Conservation (phyloP, 1,284 basidiomycete genomes). For the Pyrrhoderma noxium region DNA sequence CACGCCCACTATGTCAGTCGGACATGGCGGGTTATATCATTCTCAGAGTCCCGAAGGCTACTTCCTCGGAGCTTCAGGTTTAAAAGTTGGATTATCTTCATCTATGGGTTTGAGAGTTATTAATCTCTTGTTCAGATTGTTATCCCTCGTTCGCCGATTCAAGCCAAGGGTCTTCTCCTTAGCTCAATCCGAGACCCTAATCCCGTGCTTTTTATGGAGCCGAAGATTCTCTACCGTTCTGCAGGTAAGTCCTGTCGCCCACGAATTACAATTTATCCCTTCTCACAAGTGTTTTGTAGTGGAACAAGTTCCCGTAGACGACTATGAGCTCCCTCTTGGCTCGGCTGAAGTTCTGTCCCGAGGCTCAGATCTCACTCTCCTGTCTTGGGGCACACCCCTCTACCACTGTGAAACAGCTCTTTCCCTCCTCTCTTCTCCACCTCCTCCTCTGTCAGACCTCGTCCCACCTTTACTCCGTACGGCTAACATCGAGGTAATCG, state of each 20-base stretch:
- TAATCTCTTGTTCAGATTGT: constrained; percentile 50
- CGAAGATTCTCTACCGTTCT: constrained; percentile 84
- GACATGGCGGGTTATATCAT: constrained; percentile 91
- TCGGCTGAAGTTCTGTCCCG: constrained; percentile 67
- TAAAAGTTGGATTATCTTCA: constrained; percentile 56
- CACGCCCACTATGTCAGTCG: constrained; percentile 85
- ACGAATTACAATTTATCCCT: background rate
- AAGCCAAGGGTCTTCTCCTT: constrained; percentile 88
- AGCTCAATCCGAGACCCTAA: constrained; percentile 86
- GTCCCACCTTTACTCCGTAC: constrained; percentile 63
- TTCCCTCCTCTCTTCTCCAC: constrained; percentile 60
- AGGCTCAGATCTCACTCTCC: constrained; percentile 80
- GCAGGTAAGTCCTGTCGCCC: constrained; percentile 41
- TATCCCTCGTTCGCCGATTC: constrained; percentile 87
- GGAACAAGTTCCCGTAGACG: constrained; percentile 88
- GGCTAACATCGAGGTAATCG: constrained; percentile 83
- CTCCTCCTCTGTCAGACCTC: constrained; percentile 55
- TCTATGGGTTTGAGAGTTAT: background rate
- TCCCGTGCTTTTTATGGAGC: constrained; percentile 92
- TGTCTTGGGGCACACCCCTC: constrained; percentile 89
- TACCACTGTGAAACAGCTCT: constrained; percentile 85
- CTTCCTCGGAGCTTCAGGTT: constrained; percentile 84
- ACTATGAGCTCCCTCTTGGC: constrained; percentile 76
- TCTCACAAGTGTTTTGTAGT: constrained; percentile 41
- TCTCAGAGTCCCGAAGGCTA: constrained; percentile 93